Percentiles rank a stretch among this genome's conserved stretches.
These are phyloP conservation scores for Colletotrichum plurivorum DNA, from an alignment of 2,329 filamentous ascomycete genomes.

Conservation along the genomic window DNA sequence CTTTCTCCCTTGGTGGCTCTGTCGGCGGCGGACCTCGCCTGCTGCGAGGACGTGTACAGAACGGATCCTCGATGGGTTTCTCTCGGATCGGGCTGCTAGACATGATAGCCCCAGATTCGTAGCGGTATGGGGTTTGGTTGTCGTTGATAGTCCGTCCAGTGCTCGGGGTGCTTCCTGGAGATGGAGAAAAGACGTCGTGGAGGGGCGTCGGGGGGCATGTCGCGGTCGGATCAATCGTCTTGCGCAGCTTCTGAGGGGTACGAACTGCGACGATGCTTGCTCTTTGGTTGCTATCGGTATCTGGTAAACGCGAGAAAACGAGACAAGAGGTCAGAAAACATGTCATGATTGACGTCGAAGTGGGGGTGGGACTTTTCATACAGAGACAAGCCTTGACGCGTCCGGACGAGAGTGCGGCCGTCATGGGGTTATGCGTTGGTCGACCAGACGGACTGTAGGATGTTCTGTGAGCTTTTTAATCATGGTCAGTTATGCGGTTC, in stretches of 20 bases:
- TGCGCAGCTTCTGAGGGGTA: background rate
- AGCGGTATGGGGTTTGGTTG: background rate
- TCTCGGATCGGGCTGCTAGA: conserved; percentile 10
- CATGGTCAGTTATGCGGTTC: background rate
- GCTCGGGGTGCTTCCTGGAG: background rate
- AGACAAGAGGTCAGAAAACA: background rate
- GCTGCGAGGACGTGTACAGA: background rate
- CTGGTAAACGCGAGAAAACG: background rate
- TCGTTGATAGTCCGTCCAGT: conserved; percentile 1
- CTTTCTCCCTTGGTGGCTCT: background rate
- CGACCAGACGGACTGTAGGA: conserved; percentile 11
- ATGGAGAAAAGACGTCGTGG: background rate
- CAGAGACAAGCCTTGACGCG: conserved; percentile 18
- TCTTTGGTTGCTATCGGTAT: conserved; percentile 28
- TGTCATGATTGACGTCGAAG: no score
- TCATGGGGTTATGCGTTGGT: conserved; percentile 28
- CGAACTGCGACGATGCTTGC: conserved; percentile 17
- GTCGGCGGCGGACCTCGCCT: background rate
- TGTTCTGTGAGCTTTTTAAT: background rate
- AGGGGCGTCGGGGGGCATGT: conserved; percentile 6
- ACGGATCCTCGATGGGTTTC: background rate
- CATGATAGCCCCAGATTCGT: conserved; percentile 7
- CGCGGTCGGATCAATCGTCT: background rate
- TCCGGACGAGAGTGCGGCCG: conserved; percentile 22
- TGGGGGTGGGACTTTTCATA: background rate